Evolutionary conservation across 495 filamentous ascomycete genomes (phyloP).

Genomic region (Alectoria sarmentosa): DNA sequence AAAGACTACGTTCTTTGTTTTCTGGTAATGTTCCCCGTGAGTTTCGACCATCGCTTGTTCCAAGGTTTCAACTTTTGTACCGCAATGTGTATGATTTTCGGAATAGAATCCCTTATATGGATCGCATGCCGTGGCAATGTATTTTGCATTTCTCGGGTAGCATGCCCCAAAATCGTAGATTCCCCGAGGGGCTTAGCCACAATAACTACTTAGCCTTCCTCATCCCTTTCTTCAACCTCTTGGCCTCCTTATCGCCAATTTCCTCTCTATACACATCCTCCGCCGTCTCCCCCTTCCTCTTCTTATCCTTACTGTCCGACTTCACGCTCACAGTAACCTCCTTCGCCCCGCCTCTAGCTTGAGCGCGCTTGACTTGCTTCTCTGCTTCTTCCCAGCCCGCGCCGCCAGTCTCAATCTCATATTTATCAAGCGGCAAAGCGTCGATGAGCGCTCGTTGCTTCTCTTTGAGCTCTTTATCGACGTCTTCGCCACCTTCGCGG

Average conservation of each 20-base stretch:
- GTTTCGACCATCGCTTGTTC: no score
- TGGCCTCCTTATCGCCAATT: constrained; percentile 43
- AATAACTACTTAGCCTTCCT: constrained; percentile 4
- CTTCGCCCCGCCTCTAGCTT: constrained; percentile 44
- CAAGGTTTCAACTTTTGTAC: no score
- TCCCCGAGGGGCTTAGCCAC: background rate
- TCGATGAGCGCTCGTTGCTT: constrained; percentile 83
- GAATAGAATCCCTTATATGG: background rate
- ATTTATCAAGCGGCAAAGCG: constrained; percentile 81
- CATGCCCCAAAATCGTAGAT: background rate
- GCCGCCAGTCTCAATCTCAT: constrained; percentile 64
- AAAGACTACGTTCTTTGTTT: no score
- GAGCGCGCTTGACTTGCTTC: constrained; percentile 52
- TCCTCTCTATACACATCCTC: constrained; percentile 51
- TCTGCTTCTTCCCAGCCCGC: constrained; percentile 79
- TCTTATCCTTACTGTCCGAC: constrained; percentile 43
- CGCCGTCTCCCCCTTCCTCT: constrained; percentile 48
- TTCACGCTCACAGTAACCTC: constrained; percentile 79
- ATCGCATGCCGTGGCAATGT: background rate
- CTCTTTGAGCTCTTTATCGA: constrained; percentile 59
- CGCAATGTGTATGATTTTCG: no score
- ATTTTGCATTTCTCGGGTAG: background rate
- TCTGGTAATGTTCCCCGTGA: no score
- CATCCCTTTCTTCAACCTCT: constrained; percentile 49
- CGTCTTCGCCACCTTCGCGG: constrained; percentile 71